Evolutionary conservation across 2,329 filamentous ascomycete genomes (phyloP).

Genomic region (Penicillium sp.): DNA sequence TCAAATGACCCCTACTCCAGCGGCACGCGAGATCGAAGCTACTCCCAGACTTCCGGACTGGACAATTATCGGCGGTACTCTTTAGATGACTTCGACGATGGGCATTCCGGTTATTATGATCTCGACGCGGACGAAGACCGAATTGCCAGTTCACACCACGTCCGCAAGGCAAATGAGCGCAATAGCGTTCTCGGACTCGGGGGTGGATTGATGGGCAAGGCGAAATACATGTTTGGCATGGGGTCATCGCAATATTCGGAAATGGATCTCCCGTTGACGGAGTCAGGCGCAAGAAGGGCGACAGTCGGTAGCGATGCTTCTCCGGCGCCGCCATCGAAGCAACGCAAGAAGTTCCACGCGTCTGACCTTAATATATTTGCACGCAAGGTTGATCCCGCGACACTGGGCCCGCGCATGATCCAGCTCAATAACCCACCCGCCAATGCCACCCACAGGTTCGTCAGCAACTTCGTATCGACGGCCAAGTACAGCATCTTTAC

Average conservation of each 20-base stretch:
- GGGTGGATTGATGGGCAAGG: constrained; percentile 79
- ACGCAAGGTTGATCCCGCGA: constrained; percentile 82
- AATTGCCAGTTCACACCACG: constrained; percentile 48
- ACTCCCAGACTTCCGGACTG: constrained; percentile 76
- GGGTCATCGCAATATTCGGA: constrained; percentile 80
- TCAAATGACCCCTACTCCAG: constrained; percentile 41
- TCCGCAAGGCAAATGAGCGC: constrained; percentile 66
- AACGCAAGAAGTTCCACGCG: constrained; percentile 63
- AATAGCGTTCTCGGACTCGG: constrained; percentile 88
- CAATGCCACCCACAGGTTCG: constrained; percentile 84
- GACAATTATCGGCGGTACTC: constrained; percentile 91
- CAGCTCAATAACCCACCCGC: constrained; percentile 94
- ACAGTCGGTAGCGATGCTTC: constrained; percentile 47
- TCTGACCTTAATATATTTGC: constrained; percentile 88
- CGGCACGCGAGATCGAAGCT: constrained; percentile 46
- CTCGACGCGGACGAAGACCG: constrained; percentile 61
- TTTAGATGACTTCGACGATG: constrained; percentile 79
- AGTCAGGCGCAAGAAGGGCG: constrained; percentile 59
- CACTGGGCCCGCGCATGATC: constrained; percentile 86
- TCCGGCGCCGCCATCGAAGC: constrained; percentile 44
- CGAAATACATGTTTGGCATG: constrained; percentile 90
- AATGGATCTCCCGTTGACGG: constrained; percentile 95
- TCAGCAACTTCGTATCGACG: constrained; percentile 96
- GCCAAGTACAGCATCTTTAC: constrained; percentile 94
- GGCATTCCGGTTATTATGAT: constrained; percentile 76